phyloP scores from a whole-genome alignment of 371 early-diverging fungal species.

The Choanephora cucurbitarum region DNA sequence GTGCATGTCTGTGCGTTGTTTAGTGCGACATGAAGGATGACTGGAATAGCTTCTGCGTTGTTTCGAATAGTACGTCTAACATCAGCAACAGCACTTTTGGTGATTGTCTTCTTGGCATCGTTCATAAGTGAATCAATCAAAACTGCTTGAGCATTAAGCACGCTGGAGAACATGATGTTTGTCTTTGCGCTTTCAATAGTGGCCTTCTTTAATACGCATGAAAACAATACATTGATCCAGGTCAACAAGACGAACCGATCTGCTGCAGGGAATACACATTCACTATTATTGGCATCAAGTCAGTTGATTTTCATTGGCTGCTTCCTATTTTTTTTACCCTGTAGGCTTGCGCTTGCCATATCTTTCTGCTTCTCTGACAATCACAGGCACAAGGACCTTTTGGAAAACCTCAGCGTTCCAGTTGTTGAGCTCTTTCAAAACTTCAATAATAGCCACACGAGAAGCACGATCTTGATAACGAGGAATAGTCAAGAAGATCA shows the following conservation, averaged over 20 bases:
- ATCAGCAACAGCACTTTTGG: constrained; percentile 56
- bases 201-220: constrained; percentile 32
- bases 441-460: constrained; percentile 59
- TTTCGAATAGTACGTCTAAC: constrained; percentile 62
- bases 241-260: constrained; percentile 62
- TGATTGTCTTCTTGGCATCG: constrained; percentile 45
- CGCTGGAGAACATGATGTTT: constrained; percentile 28
- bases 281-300: constrained; percentile 32
- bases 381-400: constrained; percentile 53
- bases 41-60: constrained; percentile 51
- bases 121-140: constrained; percentile 55
- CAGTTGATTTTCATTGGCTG: constrained; percentile 18
- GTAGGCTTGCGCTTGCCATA: constrained; percentile 52
- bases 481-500: constrained; percentile 60
- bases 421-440: constrained; percentile 58
- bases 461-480: constrained; percentile 68
- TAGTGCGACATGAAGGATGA: constrained; percentile 46
- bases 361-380: constrained; percentile 57
- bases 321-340: constrained; percentile 35
- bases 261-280: constrained; percentile 52
- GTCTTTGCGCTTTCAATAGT: constrained; percentile 24
- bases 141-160: constrained; percentile 57
- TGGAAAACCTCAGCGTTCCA: constrained; percentile 64
- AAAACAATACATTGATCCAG: constrained; percentile 58
- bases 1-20: constrained; percentile 42